phyloP scores from a whole-genome alignment of 2,329 filamentous ascomycete genomes.

The Fusarium liriodendri region DNA sequence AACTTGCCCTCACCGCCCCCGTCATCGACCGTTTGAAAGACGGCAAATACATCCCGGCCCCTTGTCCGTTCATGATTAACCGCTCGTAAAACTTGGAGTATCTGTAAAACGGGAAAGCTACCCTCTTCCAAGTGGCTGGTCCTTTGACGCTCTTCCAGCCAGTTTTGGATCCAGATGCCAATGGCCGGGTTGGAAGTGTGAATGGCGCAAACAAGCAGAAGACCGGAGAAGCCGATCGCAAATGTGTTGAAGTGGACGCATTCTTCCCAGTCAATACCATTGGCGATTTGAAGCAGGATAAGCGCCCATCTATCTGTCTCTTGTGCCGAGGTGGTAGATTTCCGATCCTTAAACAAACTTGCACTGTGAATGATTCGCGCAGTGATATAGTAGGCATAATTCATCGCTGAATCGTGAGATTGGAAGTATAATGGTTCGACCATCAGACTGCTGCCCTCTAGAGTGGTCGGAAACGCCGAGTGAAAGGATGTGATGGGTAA shows the following conservation, averaged over 20 bases:
- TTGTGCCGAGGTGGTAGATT: not conserved
- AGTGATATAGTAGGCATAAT: constrained; percentile 21
- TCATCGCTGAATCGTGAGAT: constrained; percentile 16
- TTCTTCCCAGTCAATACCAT: constrained; percentile 37
- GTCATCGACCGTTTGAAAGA: constrained; percentile 22
- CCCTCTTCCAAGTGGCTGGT: constrained; percentile 34
- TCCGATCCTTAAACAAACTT: not conserved
- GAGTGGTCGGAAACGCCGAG: not conserved
- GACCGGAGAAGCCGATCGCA: constrained; percentile 34
- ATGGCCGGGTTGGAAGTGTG: constrained; percentile 9
- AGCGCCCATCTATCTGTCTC: constrained; percentile 21
- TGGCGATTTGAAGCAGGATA: constrained; percentile 36
- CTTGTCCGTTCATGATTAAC: constrained; percentile 26
- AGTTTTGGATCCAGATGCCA: constrained; percentile 35
- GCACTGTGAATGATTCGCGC: constrained; percentile 15
- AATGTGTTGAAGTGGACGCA: constrained; percentile 37
- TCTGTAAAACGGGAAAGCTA: constrained; percentile 35
- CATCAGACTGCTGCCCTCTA: not conserved
- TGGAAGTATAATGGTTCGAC: constrained; percentile 5
- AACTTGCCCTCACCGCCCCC: constrained; percentile 27
- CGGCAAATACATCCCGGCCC: not conserved
- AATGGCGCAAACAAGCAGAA: constrained; percentile 31
- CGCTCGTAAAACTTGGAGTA: constrained; percentile 20
- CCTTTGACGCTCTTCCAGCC: constrained; percentile 27
- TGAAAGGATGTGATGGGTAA: constrained; percentile 9